Conservation (phyloP, 2,329 filamentous ascomycete genomes). For the Orbilia javanica region DNA sequence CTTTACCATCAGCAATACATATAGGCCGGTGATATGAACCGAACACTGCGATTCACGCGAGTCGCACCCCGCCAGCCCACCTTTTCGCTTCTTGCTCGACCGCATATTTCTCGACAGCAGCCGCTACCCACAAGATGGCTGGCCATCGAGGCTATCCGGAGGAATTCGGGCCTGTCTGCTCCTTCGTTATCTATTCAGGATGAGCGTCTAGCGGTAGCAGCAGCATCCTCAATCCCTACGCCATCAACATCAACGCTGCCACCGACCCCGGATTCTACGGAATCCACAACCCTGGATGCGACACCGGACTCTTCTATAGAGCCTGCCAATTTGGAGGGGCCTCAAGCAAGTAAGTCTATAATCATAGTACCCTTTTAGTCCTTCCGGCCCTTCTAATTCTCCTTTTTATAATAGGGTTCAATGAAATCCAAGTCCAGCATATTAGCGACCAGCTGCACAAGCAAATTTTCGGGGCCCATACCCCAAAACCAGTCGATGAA, state of each 20-base stretch:
- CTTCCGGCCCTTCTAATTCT: slow-evolving; percentile 48
- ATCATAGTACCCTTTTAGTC: neutral
- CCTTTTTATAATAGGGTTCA: slow-evolving; percentile 75
- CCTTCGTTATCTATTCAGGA: neutral
- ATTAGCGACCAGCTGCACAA: slow-evolving; percentile 84
- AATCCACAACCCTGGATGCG: neutral
- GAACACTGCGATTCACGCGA: slow-evolving; percentile 49
- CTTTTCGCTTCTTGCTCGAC: slow-evolving; percentile 25
- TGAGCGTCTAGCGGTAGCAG: neutral
- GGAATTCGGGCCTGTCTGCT: neutral
- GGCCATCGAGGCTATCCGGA: slow-evolving; percentile 8
- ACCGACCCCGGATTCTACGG: slow-evolving; percentile 1
- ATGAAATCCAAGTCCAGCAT: slow-evolving; percentile 94
- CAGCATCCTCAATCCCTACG: neutral
- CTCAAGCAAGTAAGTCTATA: slow-evolving; percentile 35
- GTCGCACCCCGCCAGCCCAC: slow-evolving; percentile 57
- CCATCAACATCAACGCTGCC: neutral
- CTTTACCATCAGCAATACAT: slow-evolving; percentile 12
- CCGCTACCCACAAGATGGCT: slow-evolving; percentile 32
- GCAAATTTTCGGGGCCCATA: slow-evolving; percentile 79
- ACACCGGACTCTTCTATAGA: neutral
- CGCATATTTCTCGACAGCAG: slow-evolving; percentile 20
- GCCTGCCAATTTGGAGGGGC: neutral
- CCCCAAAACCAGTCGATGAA: slow-evolving; percentile 71
- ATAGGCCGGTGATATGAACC: slow-evolving; percentile 53